Conservation (phyloP, 345 rosid species). For the Acer campestre region DNA sequence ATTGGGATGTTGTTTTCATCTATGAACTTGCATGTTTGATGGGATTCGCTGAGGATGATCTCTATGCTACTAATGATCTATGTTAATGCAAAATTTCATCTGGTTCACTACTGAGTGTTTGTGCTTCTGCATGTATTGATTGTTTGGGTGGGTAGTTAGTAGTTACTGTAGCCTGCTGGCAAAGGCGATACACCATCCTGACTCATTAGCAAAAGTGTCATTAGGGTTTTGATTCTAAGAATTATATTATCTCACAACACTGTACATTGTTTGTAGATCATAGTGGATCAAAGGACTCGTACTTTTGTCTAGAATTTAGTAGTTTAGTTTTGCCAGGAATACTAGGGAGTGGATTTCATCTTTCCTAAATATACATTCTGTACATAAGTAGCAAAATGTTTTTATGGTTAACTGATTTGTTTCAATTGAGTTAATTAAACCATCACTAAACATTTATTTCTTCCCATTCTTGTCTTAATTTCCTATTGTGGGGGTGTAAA, state of each 20-base stretch:
- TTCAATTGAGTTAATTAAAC: not conserved
- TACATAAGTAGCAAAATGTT: too few species aligned
- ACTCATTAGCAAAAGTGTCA: not conserved
- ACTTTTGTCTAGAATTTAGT: not conserved
- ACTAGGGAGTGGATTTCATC: not conserved
- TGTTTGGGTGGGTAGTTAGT: not conserved
- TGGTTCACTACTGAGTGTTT: too few species aligned
- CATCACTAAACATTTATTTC: not conserved
- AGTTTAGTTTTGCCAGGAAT: not conserved
- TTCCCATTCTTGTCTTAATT: not conserved
- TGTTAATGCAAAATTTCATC: too few species aligned
- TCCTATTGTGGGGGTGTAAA: not conserved
- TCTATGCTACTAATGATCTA: too few species aligned
- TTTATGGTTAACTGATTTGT: not conserved
- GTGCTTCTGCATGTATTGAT: not conserved
- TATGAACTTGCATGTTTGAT: not conserved
- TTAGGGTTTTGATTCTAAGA: not conserved
- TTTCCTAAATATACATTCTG: not conserved
- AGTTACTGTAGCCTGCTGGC: not conserved
- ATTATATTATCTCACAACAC: not conserved
- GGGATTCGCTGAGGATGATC: too few species aligned
- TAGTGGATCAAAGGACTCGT: not conserved
- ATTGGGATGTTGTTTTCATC: conserved; percentile 8
- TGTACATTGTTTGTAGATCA: not conserved
- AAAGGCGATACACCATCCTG: conserved; percentile 5